These are phyloP conservation scores for Taiozyma sp. DNA, from an alignment of 1,139 yeast species.

Conservation along the genomic window DNA sequence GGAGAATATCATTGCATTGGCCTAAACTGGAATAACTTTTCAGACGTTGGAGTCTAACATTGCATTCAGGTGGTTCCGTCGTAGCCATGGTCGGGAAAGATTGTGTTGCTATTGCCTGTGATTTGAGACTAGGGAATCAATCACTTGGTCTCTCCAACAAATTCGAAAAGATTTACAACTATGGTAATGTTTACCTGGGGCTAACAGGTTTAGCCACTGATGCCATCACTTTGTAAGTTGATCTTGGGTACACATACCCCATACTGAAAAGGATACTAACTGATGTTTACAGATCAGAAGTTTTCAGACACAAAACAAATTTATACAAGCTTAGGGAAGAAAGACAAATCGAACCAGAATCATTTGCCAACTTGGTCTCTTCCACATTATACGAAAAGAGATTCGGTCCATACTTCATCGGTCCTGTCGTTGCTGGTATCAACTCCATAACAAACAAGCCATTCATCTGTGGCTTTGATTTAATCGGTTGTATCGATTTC, in stretches of 20 bases:
- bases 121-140: conserved; percentile 89
- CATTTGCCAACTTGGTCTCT: conserved; percentile 90
- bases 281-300: conserved; percentile 72
- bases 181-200: conserved; percentile 84
- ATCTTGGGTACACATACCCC: background rate
- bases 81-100: conserved; percentile 99
- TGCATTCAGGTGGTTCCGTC: conserved; percentile 76
- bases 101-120: conserved; percentile 97
- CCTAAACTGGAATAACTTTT: background rate
- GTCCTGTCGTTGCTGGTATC: conserved; percentile 96
- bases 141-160: conserved; percentile 89
- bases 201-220: conserved; percentile 95
- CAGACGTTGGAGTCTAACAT: conserved; percentile 1
- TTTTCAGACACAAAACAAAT: conserved; percentile 80
- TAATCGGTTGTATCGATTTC: conserved; percentile 93
- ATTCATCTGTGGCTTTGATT: conserved; percentile 91
- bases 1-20: background rate
- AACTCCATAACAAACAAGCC: conserved; percentile 79
- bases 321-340: conserved; percentile 90
- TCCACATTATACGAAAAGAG: conserved; percentile 85
- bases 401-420: conserved; percentile 96
- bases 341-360: conserved; percentile 85
- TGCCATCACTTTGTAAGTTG: conserved; percentile 79
- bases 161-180: conserved; percentile 86
- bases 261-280: conserved; percentile 48